These are phyloP conservation scores for Cyberlindnera suaveolens DNA, from an alignment of 805 yeast species.

Conservation along the genomic window DNA sequence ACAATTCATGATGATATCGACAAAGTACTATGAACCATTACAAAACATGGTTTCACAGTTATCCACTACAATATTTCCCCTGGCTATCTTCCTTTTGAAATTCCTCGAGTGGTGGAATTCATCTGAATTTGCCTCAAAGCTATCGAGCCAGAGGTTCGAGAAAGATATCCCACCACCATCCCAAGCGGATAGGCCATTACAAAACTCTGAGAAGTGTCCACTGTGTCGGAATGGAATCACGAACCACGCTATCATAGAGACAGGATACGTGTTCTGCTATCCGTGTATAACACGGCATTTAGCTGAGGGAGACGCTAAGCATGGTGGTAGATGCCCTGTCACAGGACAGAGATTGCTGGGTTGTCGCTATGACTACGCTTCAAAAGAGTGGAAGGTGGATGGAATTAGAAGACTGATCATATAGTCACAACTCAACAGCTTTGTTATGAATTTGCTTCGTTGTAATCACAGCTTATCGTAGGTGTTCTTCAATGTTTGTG, in stretches of 20 bases:
- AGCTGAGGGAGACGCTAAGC: constrained; percentile 36
- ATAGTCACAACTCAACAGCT: constrained; percentile 21
- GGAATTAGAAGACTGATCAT: constrained; percentile 73
- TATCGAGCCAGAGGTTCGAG: constrained; percentile 40
- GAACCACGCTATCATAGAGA: constrained; percentile 84
- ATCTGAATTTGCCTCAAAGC: constrained; percentile 58
- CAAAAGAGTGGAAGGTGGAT: constrained; percentile 62
- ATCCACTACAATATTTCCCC: constrained; percentile 54
- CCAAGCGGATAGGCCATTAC: constrained; percentile 4
- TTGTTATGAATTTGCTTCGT: not conserved
- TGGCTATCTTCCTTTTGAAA: constrained; percentile 73
- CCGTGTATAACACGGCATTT: constrained; percentile 72
- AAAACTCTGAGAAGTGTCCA: constrained; percentile 51
- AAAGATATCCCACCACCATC: constrained; percentile 37
- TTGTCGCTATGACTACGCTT: constrained; percentile 55
- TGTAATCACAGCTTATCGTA: not conserved
- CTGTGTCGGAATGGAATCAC: constrained; percentile 58
- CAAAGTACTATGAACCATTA: constrained; percentile 13
- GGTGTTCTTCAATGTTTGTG: not conserved
- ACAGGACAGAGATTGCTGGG: constrained; percentile 69
- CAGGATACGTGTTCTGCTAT: constrained; percentile 88
- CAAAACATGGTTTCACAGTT: constrained; percentile 12
- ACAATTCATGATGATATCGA: constrained; percentile 8
- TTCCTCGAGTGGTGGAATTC: constrained; percentile 93
- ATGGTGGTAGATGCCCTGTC: constrained; percentile 77